Conservation (phyloP, 2,329 filamentous ascomycete species). For the Cladophialophora psammophila region DNA sequence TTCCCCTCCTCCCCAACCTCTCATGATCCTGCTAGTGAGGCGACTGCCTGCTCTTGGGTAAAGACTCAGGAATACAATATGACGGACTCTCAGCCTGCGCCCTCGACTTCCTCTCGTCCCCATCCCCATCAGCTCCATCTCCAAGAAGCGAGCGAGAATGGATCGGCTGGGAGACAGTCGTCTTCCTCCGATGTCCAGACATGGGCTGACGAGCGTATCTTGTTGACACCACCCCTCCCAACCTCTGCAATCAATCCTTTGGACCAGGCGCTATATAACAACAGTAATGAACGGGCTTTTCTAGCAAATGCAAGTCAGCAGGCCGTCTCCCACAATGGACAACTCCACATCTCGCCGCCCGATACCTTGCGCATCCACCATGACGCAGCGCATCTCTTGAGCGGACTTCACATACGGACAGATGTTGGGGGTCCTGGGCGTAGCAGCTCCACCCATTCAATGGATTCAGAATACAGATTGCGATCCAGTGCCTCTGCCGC, state of each 20-base stretch:
- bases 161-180: conserved; percentile 13
- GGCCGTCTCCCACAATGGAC: conserved; percentile 34
- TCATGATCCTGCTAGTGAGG: conserved; percentile 32
- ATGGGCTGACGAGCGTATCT: conserved; percentile 30
- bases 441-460: conserved; percentile 33
- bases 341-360: conserved; percentile 16
- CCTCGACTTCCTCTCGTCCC: conserved; percentile 21
- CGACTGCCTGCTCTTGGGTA: conserved; percentile 12
- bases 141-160: conserved; percentile 12
- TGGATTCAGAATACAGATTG: conserved; percentile 45
- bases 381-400: conserved; percentile 35
- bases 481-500: conserved; percentile 52
- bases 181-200: conserved; percentile 12
- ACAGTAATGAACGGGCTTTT: conserved; percentile 23
- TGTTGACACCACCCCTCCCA: conserved; percentile 34
- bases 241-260: conserved; percentile 29
- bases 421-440: conserved; percentile 32
- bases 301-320: conserved; percentile 35
- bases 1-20: conserved; percentile 6
- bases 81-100: conserved; percentile 24
- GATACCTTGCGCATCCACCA: conserved; percentile 19
- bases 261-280: conserved; percentile 25
- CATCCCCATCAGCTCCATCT: conserved; percentile 2
- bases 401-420: conserved; percentile 39
- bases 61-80: conserved; percentile 23